Evolutionary conservation across 164 flowering plant species (phyloP).

Genomic region (Echeveria elegans): DNA sequence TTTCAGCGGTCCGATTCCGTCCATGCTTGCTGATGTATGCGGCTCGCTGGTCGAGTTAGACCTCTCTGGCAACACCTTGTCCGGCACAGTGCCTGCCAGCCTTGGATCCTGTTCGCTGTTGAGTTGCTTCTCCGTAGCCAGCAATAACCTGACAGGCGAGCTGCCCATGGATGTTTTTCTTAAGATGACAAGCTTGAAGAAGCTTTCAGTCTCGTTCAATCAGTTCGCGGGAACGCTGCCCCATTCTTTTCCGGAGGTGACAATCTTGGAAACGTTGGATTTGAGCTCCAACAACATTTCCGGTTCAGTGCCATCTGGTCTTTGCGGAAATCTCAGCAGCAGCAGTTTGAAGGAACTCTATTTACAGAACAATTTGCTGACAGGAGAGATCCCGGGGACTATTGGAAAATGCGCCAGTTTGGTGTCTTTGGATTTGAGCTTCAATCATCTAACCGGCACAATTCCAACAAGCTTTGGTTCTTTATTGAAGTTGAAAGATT

Average conservation of each 20-base stretch:
- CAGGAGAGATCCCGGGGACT: constrained; percentile 52
- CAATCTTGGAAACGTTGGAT: constrained; percentile 61
- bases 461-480: constrained; percentile 73
- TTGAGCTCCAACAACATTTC: constrained; percentile 70
- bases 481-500: constrained; percentile 53
- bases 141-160: constrained; percentile 56
- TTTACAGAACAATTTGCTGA: constrained; percentile 63
- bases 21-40: constrained; percentile 30
- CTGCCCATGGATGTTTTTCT: constrained; percentile 42
- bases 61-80: constrained; percentile 48
- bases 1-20: constrained; percentile 49
- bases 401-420: constrained; percentile 70
- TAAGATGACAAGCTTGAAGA: constrained; percentile 46
- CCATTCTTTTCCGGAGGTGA: constrained; percentile 37
- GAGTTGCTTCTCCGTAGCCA: constrained; percentile 45
- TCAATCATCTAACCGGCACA: constrained; percentile 64
- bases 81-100: constrained; percentile 50
- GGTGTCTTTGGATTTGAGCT: constrained; percentile 80
- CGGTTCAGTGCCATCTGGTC: constrained; percentile 50
- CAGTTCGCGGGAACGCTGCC: constrained; percentile 46
- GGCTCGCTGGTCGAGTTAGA: constrained; percentile 47
- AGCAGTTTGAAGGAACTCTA: constrained; percentile 42
- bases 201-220: constrained; percentile 44
- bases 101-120: constrained; percentile 45
- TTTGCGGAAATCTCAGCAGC: constrained; percentile 40